Base-by-base conservation (phyloP, 73 alveolate species). In the Symbiodinium pilosum region DNA sequence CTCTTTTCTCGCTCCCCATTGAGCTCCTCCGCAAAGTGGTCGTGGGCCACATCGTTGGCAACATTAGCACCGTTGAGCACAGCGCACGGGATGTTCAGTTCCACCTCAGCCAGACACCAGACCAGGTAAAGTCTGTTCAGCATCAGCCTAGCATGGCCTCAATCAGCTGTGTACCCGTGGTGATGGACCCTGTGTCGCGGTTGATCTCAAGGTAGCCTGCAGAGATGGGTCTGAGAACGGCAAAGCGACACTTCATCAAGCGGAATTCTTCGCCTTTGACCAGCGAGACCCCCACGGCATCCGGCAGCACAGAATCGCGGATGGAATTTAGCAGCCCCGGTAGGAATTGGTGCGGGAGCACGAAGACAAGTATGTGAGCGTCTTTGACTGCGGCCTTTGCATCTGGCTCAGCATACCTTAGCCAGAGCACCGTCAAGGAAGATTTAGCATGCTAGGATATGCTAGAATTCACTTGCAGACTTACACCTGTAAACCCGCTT, bases 11-110 rank as follows among this genome's bases (percentile, higher is more conserved):
- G n/a, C n/a, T n/a, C n/a, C n/a, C n/a, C n/a, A n/a, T 28, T 14
- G 54, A 43, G 41, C 28, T n/a, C 98, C 89, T 92, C 98, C 11
- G 91, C 87, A 47, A 92, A 92, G 32, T 92, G 89, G 81, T 73
- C 98, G 12, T 92, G 91, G 32, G 98, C 98, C 54, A 92, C 98
- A 32, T 92, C 98, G 59, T 43, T 92, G 89, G 98, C 98, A 56
- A 92, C 98, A 34, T 92, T 92, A 54, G 98, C 98, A 43, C 98
- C 98, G 42, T 71, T 92, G 34, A 92, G 83, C 42, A 88, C 95
- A 0, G 95, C 95, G 54, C 95, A 88, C 47, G 95, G 71, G 51
- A 44, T 34, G 38, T 64, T 64, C 24, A 88, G 95, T 56, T 88
- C 95, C 16, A 86, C 71, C n/a, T n/a, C n/a, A n/a, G n/a, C n/a